Evolutionary conservation across 2,329 filamentous ascomycete species (phyloP).

Genomic region (Cryoendolithus antarcticus): DNA sequence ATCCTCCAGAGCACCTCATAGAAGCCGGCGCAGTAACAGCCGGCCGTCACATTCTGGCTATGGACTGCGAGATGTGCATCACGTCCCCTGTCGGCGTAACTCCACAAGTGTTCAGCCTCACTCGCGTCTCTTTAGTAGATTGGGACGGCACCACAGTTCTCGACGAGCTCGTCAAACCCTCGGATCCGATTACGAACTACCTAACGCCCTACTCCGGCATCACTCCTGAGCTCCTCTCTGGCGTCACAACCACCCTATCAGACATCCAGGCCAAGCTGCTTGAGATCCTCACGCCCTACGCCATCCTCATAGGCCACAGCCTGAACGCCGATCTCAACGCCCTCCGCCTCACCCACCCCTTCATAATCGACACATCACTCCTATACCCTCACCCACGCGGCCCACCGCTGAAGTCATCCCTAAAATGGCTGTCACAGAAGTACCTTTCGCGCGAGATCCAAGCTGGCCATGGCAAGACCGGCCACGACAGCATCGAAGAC

Average conservation of each 20-base stretch:
- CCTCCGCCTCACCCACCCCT: conserved; percentile 76
- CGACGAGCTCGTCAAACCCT: conserved; percentile 85
- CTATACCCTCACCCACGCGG: conserved; percentile 85
- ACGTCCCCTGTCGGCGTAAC: conserved; percentile 41
- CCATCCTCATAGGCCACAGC: conserved; percentile 69
- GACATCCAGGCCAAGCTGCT: conserved; percentile 76
- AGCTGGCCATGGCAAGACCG: conserved; percentile 54
- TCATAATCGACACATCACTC: conserved; percentile 82
- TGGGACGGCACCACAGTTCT: conserved; percentile 77
- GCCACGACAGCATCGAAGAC: conserved; percentile 89
- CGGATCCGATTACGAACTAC: conserved; percentile 81
- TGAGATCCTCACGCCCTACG: conserved; percentile 55
- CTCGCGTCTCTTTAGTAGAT: conserved; percentile 71
- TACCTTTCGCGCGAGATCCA: conserved; percentile 83
- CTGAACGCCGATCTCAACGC: conserved; percentile 75
- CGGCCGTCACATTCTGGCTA: conserved; percentile 63
- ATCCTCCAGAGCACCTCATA: conserved; percentile 56
- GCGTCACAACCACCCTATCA: conserved; percentile 67
- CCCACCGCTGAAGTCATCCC: conserved; percentile 74
- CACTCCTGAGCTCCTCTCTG: conserved; percentile 68
- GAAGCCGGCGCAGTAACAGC: conserved; percentile 72
- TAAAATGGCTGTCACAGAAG: conserved; percentile 81
- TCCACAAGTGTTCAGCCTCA: conserved; percentile 67
- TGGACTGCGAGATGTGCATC: conserved; percentile 98
- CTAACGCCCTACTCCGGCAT: conserved; percentile 80